These are phyloP conservation scores for Skeletonema marinoi DNA, from an alignment of 108 stramenopile species.

Conservation along the genomic window DNA sequence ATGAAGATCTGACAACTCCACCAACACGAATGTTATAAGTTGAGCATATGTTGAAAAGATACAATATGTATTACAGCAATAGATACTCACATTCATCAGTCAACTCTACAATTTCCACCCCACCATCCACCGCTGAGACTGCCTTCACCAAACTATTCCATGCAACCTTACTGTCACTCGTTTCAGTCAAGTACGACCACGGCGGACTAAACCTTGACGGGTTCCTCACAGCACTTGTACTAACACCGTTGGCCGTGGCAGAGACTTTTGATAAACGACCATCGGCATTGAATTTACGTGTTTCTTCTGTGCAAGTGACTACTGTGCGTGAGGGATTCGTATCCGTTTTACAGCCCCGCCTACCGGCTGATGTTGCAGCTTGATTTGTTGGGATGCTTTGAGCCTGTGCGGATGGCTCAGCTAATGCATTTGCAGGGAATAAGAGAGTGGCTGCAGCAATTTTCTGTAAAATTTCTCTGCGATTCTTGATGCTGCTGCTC, in stretches of 20 bases:
- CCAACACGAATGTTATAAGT: background rate
- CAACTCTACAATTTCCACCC: conserved; percentile 67
- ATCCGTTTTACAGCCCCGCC: conserved; percentile 73
- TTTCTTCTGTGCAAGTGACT: conserved; percentile 73
- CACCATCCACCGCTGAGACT: conserved; percentile 58
- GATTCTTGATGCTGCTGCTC: background rate
- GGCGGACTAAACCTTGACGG: conserved; percentile 80
- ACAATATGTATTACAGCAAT: background rate
- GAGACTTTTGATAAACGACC: conserved; percentile 73
- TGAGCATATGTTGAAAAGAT: background rate
- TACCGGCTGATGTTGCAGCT: conserved; percentile 77
- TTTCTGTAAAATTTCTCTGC: background rate
- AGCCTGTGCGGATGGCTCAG: background rate
- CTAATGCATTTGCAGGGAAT: background rate
- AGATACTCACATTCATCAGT: conserved; percentile 63
- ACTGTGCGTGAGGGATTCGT: conserved; percentile 74
- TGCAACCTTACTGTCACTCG: conserved; percentile 61
- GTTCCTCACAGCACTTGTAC: conserved; percentile 74
- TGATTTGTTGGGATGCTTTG: conserved; percentile 52
- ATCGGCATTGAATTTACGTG: conserved; percentile 35
- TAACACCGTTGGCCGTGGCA: conserved; percentile 83
- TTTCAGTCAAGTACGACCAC: conserved; percentile 85
- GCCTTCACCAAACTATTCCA: conserved; percentile 74
- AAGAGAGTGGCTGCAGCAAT: background rate
- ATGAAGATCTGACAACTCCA: conserved; percentile 55